phyloP scores from a whole-genome alignment of 1,284 basidiomycete species.

The Boletus hoseneyae region DNA sequence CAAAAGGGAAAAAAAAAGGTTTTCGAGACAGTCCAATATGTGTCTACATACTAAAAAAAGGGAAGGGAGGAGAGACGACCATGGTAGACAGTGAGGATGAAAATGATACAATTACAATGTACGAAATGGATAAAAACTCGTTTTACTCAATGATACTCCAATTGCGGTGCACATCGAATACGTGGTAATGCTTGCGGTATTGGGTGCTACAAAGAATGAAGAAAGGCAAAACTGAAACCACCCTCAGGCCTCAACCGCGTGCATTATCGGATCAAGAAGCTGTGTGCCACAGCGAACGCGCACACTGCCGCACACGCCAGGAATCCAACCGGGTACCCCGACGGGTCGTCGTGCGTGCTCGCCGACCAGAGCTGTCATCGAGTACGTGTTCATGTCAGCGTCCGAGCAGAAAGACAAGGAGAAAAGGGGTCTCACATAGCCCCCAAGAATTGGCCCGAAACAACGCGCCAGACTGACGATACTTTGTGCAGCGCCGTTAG shows the following conservation, averaged over 20 bases:
- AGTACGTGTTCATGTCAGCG: neutral
- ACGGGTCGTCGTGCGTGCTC: slow-evolving; percentile 64
- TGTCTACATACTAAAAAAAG: neutral
- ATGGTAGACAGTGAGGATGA: too few relatives aligned
- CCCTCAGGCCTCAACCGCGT: neutral
- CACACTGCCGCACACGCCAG: slow-evolving; percentile 60
- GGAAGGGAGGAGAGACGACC: too few relatives aligned
- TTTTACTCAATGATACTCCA: neutral
- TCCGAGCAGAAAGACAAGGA: neutral
- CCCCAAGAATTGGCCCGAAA: slow-evolving; percentile 74
- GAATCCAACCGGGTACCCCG: slow-evolving; percentile 73
- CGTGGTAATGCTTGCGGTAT: neutral
- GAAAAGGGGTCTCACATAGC: slow-evolving; percentile 53
- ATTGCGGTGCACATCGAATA: neutral
- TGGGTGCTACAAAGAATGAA: neutral
- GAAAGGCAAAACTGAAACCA: neutral
- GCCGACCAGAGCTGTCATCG: slow-evolving; percentile 65
- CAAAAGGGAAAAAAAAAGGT: too few relatives aligned
- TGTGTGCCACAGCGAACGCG: slow-evolving; percentile 60
- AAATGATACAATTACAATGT: slow-evolving; percentile 3
- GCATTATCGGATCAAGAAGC: slow-evolving; percentile 63
- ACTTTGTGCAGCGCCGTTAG: slow-evolving; percentile 80
- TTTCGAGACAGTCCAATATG: neutral
- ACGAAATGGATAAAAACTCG: neutral
- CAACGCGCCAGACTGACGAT: slow-evolving; percentile 81